Base-by-base conservation (phyloP, 2,329 filamentous ascomycete genomes). In the Apiospora saccharicola region DNA sequence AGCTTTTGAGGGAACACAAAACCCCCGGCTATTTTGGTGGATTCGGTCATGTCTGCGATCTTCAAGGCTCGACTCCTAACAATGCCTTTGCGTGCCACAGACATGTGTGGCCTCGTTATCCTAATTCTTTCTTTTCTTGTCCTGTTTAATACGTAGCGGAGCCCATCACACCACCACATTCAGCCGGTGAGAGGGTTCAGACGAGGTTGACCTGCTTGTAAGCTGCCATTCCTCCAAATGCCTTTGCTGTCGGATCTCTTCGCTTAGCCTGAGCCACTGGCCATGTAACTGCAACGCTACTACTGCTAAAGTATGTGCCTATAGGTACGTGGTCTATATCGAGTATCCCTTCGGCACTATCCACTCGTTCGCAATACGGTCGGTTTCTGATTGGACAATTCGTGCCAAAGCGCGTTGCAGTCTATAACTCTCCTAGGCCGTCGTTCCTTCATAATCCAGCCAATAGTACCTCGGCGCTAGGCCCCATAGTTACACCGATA, bases 141-240 rank as follows among this genome's bases (percentile, higher is more conserved):
- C 57, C 34, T 64, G 34, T 22, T n/a, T 64, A n/a, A 41, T 64
- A 37, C 57, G 37, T 24, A 64, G 57, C 57, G 57, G 57, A 64
- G 57, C 57, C 34, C 57, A 41, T 64, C 57, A 64, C 57, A 64
- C 57, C 57, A 64, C 34, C 57, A 22, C 19, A 41, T 64, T 64
- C 57, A 64, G 57, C 57, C 34, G 57, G 57, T 64, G 34, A 64
- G n/a, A 14, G 57, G 57, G 41, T 41, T 64, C 57, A 64, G 57
- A 64, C 19, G 57, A 34, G 57, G 57, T 22, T 41, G 57, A 34
- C 57, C 57, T 64, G 57, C 34, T 41, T n/a, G 57, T 14, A 41
- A 4, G 19, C 10, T 41, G 34, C 34, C 41, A 41, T 41, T 10
- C 41, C 41, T 19, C 57, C 51, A 6, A n/a, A 64, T 41, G 12